Conservation (phyloP, 306 rosid genomes). For the Rosa multiflora region DNA sequence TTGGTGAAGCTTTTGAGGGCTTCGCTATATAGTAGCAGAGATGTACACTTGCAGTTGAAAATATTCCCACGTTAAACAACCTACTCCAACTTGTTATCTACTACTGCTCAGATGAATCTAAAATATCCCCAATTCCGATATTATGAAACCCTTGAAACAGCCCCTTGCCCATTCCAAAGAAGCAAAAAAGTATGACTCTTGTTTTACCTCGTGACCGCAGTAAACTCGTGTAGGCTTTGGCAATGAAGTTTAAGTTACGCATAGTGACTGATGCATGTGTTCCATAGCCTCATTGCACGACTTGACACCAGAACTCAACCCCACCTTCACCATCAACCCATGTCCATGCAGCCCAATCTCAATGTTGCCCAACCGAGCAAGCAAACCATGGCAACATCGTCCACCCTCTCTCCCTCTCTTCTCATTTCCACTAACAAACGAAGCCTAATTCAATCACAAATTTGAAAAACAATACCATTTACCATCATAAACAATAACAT, state of each 20-base stretch:
- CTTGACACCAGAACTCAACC: constrained; percentile 38
- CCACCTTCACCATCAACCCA: constrained; percentile 40
- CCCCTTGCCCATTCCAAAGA: too few species aligned
- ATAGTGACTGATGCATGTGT: constrained; percentile 86
- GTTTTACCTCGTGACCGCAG: constrained; percentile 87
- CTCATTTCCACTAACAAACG: constrained; percentile 48
- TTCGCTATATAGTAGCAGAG: too few species aligned
- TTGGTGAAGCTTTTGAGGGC: too few species aligned
- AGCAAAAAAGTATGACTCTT: not conserved
- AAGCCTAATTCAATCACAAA: constrained; percentile 25
- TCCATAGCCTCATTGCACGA: constrained; percentile 69
- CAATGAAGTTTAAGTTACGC: constrained; percentile 67
- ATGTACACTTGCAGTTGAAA: too few species aligned
- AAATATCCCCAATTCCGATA: too few species aligned
- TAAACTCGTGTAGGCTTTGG: constrained; percentile 78
- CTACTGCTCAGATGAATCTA: too few species aligned
- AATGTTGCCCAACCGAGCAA: constrained; percentile 41
- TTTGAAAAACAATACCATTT: too few species aligned
- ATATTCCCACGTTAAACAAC: too few species aligned
- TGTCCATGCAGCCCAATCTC: constrained; percentile 47
- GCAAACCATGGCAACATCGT: constrained; percentile 50
- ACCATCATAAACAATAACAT: too few species aligned
- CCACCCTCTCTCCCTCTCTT: constrained; percentile 31
- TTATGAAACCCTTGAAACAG: too few species aligned
- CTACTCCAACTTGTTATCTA: too few species aligned